These are phyloP conservation scores for Nicotiana obtusifolia DNA, from an alignment of 257 asterid genomes.

Conservation along the genomic window DNA sequence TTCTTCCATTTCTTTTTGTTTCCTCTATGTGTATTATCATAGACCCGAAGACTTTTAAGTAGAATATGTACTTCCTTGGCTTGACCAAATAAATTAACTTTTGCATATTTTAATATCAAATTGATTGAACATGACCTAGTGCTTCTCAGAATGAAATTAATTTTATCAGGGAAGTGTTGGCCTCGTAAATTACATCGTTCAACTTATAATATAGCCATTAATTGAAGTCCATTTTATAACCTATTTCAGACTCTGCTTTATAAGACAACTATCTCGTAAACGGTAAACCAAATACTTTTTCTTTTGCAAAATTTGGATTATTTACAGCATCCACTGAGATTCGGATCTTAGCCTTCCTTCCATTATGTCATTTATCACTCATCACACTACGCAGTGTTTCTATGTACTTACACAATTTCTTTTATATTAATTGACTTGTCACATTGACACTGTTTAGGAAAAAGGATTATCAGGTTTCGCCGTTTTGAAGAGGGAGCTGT, in stretches of 20 bases:
- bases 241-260: neutral
- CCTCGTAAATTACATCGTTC: neutral
- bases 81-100: too few relatives aligned
- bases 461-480: neutral
- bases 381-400: neutral
- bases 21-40: neutral
- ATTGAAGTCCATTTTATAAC: neutral
- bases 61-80: neutral
- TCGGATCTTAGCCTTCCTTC: neutral
- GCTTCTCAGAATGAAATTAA: neutral
- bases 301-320: too few relatives aligned
- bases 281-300: neutral
- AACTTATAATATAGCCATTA: neutral
- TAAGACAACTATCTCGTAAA: neutral
- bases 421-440: neutral
- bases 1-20: constrained; percentile 21
- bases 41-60: neutral
- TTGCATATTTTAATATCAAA: neutral
- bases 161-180: neutral
- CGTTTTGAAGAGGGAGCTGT: neutral
- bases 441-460: neutral
- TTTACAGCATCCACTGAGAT: neutral
- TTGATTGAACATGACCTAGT: neutral
- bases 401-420: neutral
- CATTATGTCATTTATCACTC: neutral